Evolutionary conservation across 192 early-diverging fungal genomes (phyloP), one percentile per base, ranked within the genome.

Genomic region (Coemansia erecta): DNA sequence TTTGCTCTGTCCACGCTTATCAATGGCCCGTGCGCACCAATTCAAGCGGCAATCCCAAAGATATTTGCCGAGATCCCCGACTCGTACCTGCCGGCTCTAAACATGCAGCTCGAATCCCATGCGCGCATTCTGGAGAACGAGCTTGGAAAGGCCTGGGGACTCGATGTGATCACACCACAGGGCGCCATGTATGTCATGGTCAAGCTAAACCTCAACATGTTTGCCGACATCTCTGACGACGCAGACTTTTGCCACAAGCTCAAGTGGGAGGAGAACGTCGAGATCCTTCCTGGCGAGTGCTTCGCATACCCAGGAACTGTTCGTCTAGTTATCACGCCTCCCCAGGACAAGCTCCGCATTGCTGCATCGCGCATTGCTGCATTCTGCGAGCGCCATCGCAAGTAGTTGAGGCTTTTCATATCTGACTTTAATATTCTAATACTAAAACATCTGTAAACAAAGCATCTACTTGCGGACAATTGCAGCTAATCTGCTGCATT

Each of bases 101-200:
- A 88, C 74, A 60, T 50, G 4, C 84, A 87, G 66, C 78, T 93
- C 0, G 84, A 92, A 77, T 56, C 66, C 11, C 89, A 93, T 61
- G 89, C 92, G 8, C 81, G 77, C 37, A 35, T 91, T 18, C 84
- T 86, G 61, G 74, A 82, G 35, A 64, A 86, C 2, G 79, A 81
- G 45, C 72, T 93, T 8, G 72, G 70, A 42, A 83, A 83, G 49
- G 83, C 90, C 7, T 85, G 84, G 19, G 92, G 93, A 2, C 69
- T 95, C 26, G 71, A 82, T 12, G 86, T 88, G 49, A 86, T 95
- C 42, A 69, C 87, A 13, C 92, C 93, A 23, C 91, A 93, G 82
- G 93, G 93, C 42, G 92, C 92, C 48, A 95, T 95, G 93, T 95
- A 92, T 71, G 79, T 92, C 68, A 95, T 95, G 93, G 84, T 91